Conservation (phyloP, 108 stramenopile genomes). For the Hondaea fermentalgiana region DNA sequence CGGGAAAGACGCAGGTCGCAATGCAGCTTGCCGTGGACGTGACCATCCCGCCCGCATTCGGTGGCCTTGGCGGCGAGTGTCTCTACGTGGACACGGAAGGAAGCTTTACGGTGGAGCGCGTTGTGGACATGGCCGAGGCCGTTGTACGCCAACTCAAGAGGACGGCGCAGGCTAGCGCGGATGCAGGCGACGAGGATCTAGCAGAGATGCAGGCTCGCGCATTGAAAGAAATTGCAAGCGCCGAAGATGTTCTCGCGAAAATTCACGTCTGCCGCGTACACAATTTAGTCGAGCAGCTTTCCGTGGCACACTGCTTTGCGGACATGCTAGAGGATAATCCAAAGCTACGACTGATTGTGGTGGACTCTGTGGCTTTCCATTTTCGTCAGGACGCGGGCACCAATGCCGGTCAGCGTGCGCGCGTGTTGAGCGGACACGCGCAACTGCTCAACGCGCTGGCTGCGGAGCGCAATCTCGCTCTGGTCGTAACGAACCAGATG, state of each 20-base stretch:
- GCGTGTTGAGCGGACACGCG: slow-evolving; percentile 57
- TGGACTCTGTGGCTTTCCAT: slow-evolving; percentile 91
- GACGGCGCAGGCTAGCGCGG: slow-evolving; percentile 42
- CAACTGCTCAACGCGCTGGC: slow-evolving; percentile 64
- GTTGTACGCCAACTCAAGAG: slow-evolving; percentile 51
- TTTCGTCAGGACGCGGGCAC: slow-evolving; percentile 55
- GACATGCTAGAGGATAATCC: neutral
- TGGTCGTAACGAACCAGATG: slow-evolving; percentile 87
- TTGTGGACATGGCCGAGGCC: slow-evolving; percentile 63
- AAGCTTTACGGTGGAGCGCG: slow-evolving; percentile 69
- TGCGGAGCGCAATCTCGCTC: slow-evolving; percentile 54
- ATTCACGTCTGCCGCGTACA: slow-evolving; percentile 86
- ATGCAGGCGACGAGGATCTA: neutral
- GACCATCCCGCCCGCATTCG: slow-evolving; percentile 61
- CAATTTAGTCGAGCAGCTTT: slow-evolving; percentile 67
- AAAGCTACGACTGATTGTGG: slow-evolving; percentile 64
- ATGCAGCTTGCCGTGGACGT: slow-evolving; percentile 84
- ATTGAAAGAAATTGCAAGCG: neutral
- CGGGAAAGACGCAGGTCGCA: slow-evolving; percentile 86
- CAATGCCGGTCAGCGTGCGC: slow-evolving; percentile 51
- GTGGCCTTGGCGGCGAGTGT: slow-evolving; percentile 73
- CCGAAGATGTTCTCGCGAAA: slow-evolving; percentile 55
- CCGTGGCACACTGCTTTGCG: slow-evolving; percentile 48
- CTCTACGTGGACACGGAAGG: slow-evolving; percentile 88
- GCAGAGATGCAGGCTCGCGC: neutral